Evolutionary conservation across 148 eudicot species (phyloP).

Genomic region (Selenicereus undatus): DNA sequence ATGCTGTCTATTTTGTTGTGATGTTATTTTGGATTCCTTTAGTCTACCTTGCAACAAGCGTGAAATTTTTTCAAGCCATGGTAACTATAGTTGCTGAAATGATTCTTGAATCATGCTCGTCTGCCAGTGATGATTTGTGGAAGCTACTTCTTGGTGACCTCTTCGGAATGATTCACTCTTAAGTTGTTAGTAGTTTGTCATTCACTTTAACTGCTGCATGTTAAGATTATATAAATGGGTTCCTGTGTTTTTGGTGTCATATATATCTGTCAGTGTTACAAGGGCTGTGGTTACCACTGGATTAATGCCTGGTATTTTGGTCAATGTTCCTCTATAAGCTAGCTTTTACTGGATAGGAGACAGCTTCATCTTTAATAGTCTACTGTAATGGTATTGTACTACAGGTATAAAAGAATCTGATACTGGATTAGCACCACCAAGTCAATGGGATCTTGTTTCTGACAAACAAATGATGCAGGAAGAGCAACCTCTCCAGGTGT

Average conservation of each 20-base stretch:
- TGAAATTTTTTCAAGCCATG: too few relatives aligned
- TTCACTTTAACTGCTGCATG: too few relatives aligned
- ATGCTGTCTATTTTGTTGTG: neutral
- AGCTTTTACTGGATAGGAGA: neutral
- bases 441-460: conserved; percentile 98
- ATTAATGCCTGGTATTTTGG: neutral
- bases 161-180: too few relatives aligned
- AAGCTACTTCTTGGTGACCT: too few relatives aligned
- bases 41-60: neutral
- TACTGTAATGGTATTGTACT: conserved; percentile 3
- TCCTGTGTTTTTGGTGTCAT: too few relatives aligned
- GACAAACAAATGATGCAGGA: conserved; percentile 99
- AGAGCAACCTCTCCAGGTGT: conserved; percentile 97
- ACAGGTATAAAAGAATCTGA: conserved; percentile 97
- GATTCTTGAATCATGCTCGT: too few relatives aligned
- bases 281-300: too few relatives aligned
- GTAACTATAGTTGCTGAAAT: too few relatives aligned
- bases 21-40: neutral
- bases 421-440: conserved; percentile 95
- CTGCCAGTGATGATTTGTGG: too few relatives aligned
- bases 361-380: neutral
- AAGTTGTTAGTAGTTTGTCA: too few relatives aligned
- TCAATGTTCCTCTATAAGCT: neutral
- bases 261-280: too few relatives aligned
- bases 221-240: too few relatives aligned